Base-by-base conservation (phyloP, 345 rosid species). In the Erodium maritimum region DNA sequence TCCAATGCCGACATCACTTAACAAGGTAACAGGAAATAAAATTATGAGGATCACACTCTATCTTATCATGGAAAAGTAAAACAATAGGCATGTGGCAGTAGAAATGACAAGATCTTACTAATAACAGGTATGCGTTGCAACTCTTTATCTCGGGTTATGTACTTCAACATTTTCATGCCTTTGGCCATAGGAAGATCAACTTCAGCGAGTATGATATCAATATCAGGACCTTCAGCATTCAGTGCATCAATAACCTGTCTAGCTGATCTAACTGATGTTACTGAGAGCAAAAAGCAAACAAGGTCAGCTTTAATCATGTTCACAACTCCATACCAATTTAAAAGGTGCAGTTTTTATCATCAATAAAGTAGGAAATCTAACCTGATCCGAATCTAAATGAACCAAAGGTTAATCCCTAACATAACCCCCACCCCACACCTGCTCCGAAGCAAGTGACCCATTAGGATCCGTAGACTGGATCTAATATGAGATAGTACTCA, bases 101-200 rank as follows among this genome's bases (percentile, higher is more conserved):
- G 18, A 13, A 42, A 25, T 29, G 9, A 29, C 37, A 57, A 21
- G 72, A 67, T 74, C 96, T 79, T 79, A 93, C 99, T 93, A 69
- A 93, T 93, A 52, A 93, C 94, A 62, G 99, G 99, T 71, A 93
- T 93, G 55, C 85, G 90, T 18, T 72, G 79, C 60, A 93, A 81
- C 54, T 83, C 94, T 68, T 86, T 87, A 76, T 93, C 86, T 55
- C 88, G 81, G 4, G 79, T 77, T 58, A 93, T 87, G 73, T 93
- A 89, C 79, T 88, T 93, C 66, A 93, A 71, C 94, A 89, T 76
- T 80, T 93, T 93, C 88, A 87, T 77, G 78, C 99, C 99, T 73
- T 93, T 93, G 54, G 73, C 70, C 94, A 89, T 83, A 62, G 95
- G 99, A 61, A 93, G 88, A 79, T 93, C 94, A 65, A 93, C 91